These are phyloP conservation scores for Phytophthora agathidicida DNA, from an alignment of 352 stramenopile genomes.

Conservation along the genomic window DNA sequence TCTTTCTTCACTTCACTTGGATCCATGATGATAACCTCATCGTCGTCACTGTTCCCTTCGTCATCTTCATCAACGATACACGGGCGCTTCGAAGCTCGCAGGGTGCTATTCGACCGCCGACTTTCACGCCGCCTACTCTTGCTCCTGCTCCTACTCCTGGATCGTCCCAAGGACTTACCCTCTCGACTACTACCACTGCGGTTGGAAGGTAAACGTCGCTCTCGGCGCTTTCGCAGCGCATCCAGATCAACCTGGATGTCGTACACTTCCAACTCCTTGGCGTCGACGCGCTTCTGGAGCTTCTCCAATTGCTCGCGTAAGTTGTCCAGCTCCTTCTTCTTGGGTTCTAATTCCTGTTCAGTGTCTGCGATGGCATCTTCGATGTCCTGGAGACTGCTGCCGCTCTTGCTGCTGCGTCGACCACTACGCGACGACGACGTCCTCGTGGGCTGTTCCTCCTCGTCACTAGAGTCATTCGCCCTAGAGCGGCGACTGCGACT, in stretches of 20 bases:
- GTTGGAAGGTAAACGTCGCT: slow-evolving; percentile 30
- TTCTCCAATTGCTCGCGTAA: slow-evolving; percentile 45
- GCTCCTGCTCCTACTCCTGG: slow-evolving; percentile 26
- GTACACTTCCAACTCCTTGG: slow-evolving; percentile 68
- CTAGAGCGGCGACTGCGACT: slow-evolving; percentile 22
- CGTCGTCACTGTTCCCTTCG: slow-evolving; percentile 55
- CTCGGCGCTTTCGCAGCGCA: slow-evolving; percentile 58
- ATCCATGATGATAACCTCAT: slow-evolving; percentile 63
- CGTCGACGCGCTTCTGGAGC: slow-evolving; percentile 46
- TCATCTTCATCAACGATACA: slow-evolving; percentile 76
- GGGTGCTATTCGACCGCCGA: slow-evolving; percentile 36
- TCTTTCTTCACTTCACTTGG: slow-evolving; percentile 48
- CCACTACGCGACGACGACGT: slow-evolving; percentile 3
- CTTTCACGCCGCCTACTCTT: slow-evolving; percentile 26
- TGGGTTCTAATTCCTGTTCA: slow-evolving; percentile 47
- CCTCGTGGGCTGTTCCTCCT: slow-evolving; percentile 19
- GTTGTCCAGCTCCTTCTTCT: slow-evolving; percentile 50
- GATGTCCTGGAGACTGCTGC: slow-evolving; percentile 44
- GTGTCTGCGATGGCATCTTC: slow-evolving; percentile 53
- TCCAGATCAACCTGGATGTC: slow-evolving; percentile 73
- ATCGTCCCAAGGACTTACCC: slow-evolving; percentile 16
- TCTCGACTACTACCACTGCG: slow-evolving; percentile 13
- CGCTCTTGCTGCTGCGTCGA: slow-evolving; percentile 29
- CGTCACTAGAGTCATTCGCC: slow-evolving; percentile 15
- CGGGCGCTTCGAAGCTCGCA: slow-evolving; percentile 55